Percentiles rank a stretch among this genome's conserved stretches.
Conservation (phyloP, 345 rosid genomes). For the Lepidium africanum region DNA sequence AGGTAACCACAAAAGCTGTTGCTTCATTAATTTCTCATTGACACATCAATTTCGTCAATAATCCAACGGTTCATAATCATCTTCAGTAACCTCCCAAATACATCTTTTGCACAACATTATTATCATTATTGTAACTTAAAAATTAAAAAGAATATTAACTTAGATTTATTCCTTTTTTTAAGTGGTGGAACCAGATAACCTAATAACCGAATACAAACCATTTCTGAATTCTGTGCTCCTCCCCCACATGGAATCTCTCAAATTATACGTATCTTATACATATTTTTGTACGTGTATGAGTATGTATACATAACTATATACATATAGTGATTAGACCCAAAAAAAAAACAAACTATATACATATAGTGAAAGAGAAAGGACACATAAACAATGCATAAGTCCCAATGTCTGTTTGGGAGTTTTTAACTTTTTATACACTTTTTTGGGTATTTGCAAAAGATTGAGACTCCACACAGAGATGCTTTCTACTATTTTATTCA, state of each 20-base stretch:
- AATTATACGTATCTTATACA: not conserved
- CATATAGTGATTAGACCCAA: no score
- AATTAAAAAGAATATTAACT: no score
- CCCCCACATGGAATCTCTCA: slow-evolving; percentile 14
- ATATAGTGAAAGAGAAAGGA: slow-evolving; percentile 7
- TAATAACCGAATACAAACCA: not conserved
- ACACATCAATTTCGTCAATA: not conserved
- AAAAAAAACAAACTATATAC: not conserved
- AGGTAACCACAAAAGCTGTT: slow-evolving; percentile 18
- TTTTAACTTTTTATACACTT: slow-evolving; percentile 10
- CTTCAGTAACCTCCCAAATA: slow-evolving; percentile 11
- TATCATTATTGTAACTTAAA: no score
- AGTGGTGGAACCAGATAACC: slow-evolving; percentile 15
- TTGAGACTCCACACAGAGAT: slow-evolving; percentile 26
- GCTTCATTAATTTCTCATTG: slow-evolving; percentile 13
- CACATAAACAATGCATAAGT: slow-evolving; percentile 25
- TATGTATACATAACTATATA: not conserved
- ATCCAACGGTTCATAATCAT: slow-evolving; percentile 11
- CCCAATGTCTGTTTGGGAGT: slow-evolving; percentile 15
- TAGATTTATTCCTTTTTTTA: not conserved
- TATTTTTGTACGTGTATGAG: not conserved
- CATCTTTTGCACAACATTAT: not conserved
- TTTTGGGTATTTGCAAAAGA: slow-evolving; percentile 30
- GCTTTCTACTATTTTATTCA: slow-evolving; percentile 13
- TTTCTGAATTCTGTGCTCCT: not conserved